These are phyloP conservation scores for Astrocystis sublimbata DNA, from an alignment of 495 filamentous ascomycete species.

Conservation along the genomic window DNA sequence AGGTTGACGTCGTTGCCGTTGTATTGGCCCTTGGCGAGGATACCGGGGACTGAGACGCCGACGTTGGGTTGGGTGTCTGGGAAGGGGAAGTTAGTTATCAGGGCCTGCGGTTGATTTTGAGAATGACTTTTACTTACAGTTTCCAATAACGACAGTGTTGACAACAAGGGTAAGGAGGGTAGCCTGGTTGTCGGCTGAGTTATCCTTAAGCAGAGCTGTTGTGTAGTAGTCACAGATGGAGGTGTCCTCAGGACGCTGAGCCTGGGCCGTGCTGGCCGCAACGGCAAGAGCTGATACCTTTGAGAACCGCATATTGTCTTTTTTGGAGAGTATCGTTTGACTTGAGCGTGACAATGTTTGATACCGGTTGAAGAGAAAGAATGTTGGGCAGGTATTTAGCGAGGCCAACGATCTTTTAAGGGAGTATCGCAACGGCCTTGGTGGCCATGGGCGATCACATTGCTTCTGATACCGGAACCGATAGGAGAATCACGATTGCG, in stretches of 20 bases:
- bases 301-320: constrained; percentile 27
- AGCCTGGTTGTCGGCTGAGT: constrained; percentile 55
- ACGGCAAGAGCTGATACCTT: constrained; percentile 27
- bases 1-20: constrained; percentile 54
- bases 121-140: constrained; percentile 33
- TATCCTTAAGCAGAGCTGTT: constrained; percentile 50
- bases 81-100: neutral
- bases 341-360: neutral
- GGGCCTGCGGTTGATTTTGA: neutral
- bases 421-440: neutral
- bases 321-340: neutral
- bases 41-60: constrained; percentile 49
- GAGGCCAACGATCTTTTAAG: neutral
- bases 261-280: constrained; percentile 28
- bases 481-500: neutral
- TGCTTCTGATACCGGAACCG: neutral
- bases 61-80: constrained; percentile 50
- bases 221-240: constrained; percentile 61
- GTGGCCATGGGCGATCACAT: neutral
- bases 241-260: constrained; percentile 45
- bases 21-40: constrained; percentile 45
- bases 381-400: too few relatives aligned
- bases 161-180: constrained; percentile 54
- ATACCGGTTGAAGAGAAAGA: neutral
- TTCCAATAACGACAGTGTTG: constrained; percentile 58